Conservation (phyloP, 2,329 filamentous ascomycete genomes). For the Trichoderma polysporum region DNA sequence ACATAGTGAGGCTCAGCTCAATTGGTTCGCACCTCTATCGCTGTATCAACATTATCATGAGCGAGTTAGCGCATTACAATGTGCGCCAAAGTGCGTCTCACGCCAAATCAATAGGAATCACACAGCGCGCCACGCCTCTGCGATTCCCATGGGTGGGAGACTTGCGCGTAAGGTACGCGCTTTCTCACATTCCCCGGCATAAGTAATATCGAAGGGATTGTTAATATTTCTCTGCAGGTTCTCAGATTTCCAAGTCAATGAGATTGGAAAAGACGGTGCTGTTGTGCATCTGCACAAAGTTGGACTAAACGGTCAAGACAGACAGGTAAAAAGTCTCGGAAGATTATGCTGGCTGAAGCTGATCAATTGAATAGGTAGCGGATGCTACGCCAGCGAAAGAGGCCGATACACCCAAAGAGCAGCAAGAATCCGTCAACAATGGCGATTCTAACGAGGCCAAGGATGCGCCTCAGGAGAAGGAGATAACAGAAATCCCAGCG, state of each 20-base stretch:
- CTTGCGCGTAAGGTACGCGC: constrained; percentile 39
- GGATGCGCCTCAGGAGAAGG: constrained; percentile 22
- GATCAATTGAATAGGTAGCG: neutral
- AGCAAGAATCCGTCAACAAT: constrained; percentile 20
- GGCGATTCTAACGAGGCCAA: constrained; percentile 26
- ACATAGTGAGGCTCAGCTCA: neutral
- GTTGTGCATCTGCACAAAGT: constrained; percentile 69
- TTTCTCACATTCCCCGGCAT: neutral
- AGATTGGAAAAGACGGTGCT: constrained; percentile 73
- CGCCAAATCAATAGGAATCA: constrained; percentile 40
- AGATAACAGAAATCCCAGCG: constrained; percentile 31
- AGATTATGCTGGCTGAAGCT: neutral
- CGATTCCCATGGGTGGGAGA: constrained; percentile 41
- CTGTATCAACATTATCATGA: constrained; percentile 28
- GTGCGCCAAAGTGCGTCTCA: constrained; percentile 35
- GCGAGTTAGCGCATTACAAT: constrained; percentile 32
- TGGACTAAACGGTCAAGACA: constrained; percentile 27
- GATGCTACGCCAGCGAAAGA: neutral
- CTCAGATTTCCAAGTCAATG: constrained; percentile 90
- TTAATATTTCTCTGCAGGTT: constrained; percentile 53
- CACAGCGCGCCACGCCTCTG: constrained; percentile 41
- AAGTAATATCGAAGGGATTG: neutral
- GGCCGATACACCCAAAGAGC: constrained; percentile 19
- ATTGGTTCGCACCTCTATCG: neutral
- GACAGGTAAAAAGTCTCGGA: neutral